phyloP scores from a whole-genome alignment of 2,329 filamentous ascomycete genomes.

The Xylariaceae sp. region DNA sequence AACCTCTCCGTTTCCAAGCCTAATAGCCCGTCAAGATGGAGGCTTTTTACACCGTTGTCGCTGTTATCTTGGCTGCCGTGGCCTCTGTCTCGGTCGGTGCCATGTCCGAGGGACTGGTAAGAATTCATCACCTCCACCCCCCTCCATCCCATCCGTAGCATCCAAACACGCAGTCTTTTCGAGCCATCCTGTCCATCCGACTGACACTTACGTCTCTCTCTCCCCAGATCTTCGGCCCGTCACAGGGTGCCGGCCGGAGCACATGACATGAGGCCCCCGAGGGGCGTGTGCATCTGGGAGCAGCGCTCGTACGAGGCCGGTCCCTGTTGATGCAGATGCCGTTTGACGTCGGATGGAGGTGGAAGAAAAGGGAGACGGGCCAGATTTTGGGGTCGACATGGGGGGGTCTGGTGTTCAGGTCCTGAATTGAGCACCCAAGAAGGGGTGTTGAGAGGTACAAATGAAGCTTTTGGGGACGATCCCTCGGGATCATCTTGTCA shows the following conservation, averaged over 20 bases:
- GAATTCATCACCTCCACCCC: conserved; percentile 1
- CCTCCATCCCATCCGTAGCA: too few species aligned
- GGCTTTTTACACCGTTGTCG: conserved; percentile 9
- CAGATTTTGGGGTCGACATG: too few species aligned
- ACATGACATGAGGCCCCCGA: conserved; percentile 8
- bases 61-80: conserved; percentile 11
- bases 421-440: too few species aligned
- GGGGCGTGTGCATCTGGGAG: conserved; percentile 2
- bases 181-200: neutral
- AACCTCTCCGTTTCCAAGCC: neutral
- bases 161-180: neutral
- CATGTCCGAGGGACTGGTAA: conserved; percentile 13
- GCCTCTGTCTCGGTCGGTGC: conserved; percentile 10
- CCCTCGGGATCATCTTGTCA: too few species aligned
- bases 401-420: too few species aligned
- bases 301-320: too few species aligned
- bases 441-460: too few species aligned
- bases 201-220: neutral
- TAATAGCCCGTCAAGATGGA: conserved; percentile 12
- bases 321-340: too few species aligned
- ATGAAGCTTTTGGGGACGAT: too few species aligned
- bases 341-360: too few species aligned
- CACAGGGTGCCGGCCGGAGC: conserved; percentile 1
- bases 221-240: conserved; percentile 9
- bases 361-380: too few species aligned